phyloP scores from a whole-genome alignment of 306 rosid genomes.

The Vigna trinervia region DNA sequence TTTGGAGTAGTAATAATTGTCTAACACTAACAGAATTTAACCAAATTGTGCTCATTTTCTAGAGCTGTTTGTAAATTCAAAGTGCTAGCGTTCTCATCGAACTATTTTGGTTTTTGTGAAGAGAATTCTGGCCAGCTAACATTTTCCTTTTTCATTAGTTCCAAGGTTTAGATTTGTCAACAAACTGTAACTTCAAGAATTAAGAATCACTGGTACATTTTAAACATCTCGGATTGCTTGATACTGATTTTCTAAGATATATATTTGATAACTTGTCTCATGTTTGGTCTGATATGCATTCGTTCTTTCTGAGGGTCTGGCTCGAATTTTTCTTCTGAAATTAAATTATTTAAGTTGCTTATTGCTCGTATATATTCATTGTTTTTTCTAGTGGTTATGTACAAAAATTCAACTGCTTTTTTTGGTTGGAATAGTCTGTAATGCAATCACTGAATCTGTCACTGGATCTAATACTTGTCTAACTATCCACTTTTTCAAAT shows the following conservation, averaged over 20 bases:
- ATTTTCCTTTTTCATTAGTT: background rate
- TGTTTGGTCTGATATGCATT: slow-evolving; percentile 10
- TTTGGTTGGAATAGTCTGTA: background rate
- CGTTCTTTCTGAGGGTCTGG: no score
- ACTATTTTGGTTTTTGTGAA: slow-evolving; percentile 6
- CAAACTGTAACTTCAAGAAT: background rate
- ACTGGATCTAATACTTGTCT: background rate
- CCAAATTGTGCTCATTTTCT: no score
- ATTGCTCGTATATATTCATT: background rate
- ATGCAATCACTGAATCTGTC: background rate
- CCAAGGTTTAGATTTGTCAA: background rate
- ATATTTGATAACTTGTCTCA: background rate
- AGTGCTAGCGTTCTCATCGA: background rate
- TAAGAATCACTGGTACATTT: background rate
- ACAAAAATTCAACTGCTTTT: background rate
- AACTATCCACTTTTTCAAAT: background rate
- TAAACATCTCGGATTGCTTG: background rate
- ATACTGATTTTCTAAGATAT: background rate
- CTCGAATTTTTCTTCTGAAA: background rate
- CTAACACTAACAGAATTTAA: no score
- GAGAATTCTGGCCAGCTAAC: background rate
- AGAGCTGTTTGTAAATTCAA: background rate
- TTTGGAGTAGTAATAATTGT: no score
- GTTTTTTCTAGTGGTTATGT: background rate
- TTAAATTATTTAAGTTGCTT: background rate